phyloP scores from a whole-genome alignment of 169 alveolate genomes.

The Plasmodium yoelii region DNA sequence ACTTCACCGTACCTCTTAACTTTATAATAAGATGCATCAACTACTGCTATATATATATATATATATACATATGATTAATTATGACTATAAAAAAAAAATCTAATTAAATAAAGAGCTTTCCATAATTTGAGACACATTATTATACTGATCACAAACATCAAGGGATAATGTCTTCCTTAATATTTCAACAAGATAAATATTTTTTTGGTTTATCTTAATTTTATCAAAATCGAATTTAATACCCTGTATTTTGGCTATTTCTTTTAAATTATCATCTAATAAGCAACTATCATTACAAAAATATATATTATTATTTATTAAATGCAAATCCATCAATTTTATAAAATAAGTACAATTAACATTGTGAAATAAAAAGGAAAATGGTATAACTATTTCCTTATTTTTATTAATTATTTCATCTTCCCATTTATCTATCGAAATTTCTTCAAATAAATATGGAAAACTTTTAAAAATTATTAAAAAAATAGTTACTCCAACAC shows the following conservation, averaged over 20 bases:
- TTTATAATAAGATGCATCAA: too few relatives aligned
- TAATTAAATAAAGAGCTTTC: slow-evolving; percentile 26
- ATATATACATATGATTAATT: too few relatives aligned
- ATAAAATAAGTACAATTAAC: slow-evolving; percentile 50
- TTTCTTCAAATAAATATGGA: slow-evolving; percentile 58
- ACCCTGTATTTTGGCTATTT: slow-evolving; percentile 44
- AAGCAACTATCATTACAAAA: slow-evolving; percentile 62
- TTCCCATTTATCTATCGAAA: slow-evolving; percentile 37
- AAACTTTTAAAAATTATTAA: slow-evolving; percentile 69
- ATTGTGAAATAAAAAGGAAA: slow-evolving; percentile 70
- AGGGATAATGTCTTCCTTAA: slow-evolving; percentile 55
- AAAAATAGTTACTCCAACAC: slow-evolving; percentile 67
- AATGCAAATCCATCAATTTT: slow-evolving; percentile 59
- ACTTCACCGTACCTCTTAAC: too few relatives aligned
- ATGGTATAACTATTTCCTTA: slow-evolving; percentile 48
- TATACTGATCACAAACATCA: slow-evolving; percentile 48
- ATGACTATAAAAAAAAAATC: too few relatives aligned
- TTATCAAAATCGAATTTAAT: slow-evolving; percentile 55
- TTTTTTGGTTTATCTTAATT: slow-evolving; percentile 49
- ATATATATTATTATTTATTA: slow-evolving; percentile 60
- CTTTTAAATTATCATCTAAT: slow-evolving; percentile 46
- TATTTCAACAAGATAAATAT: slow-evolving; percentile 50
- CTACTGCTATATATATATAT: too few relatives aligned
- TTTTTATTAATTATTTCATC: slow-evolving; percentile 51
- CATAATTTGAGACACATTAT: slow-evolving; percentile 41